These are phyloP conservation scores for Boeremia exigua DNA, from an alignment of 2,329 filamentous ascomycete genomes.

Conservation along the genomic window DNA sequence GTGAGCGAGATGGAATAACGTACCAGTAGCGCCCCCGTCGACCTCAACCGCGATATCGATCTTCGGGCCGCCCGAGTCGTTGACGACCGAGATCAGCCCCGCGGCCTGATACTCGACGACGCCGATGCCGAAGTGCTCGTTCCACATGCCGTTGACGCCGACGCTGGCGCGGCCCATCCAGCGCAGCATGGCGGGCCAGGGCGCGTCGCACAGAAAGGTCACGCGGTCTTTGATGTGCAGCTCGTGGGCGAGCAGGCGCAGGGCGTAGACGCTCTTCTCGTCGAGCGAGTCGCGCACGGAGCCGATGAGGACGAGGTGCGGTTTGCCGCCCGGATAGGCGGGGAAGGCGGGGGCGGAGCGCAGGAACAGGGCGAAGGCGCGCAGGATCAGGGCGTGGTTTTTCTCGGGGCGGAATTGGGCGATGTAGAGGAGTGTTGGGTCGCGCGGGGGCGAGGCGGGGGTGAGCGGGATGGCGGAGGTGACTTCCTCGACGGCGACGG, in stretches of 20 bases:
- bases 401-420: conserved; percentile 98
- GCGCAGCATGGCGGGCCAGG: conserved; percentile 84
- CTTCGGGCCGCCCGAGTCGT: conserved; percentile 91
- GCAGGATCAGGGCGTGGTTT: conserved; percentile 86
- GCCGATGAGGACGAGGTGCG: conserved; percentile 81
- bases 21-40: conserved; percentile 79
- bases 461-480: conserved; percentile 76
- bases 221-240: conserved; percentile 80
- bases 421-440: conserved; percentile 84
- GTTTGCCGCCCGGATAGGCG: conserved; percentile 57
- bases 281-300: conserved; percentile 83
- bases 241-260: conserved; percentile 85
- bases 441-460: conserved; percentile 70
- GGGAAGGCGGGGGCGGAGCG: conserved; percentile 34
- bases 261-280: conserved; percentile 86
- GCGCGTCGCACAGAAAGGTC: conserved; percentile 86
- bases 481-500: conserved; percentile 87
- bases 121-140: conserved; percentile 98
- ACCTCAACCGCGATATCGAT: conserved; percentile 87
- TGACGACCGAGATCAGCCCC: conserved; percentile 89
- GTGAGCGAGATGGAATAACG: conserved; percentile 10
- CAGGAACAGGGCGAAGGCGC: conserved; percentile 81
- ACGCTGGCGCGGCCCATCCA: conserved; percentile 79
- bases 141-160: conserved; percentile 98
- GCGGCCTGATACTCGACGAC: conserved; percentile 98